Conservation (phyloP, 306 rosid genomes). For the Castanopsis chinensis region DNA sequence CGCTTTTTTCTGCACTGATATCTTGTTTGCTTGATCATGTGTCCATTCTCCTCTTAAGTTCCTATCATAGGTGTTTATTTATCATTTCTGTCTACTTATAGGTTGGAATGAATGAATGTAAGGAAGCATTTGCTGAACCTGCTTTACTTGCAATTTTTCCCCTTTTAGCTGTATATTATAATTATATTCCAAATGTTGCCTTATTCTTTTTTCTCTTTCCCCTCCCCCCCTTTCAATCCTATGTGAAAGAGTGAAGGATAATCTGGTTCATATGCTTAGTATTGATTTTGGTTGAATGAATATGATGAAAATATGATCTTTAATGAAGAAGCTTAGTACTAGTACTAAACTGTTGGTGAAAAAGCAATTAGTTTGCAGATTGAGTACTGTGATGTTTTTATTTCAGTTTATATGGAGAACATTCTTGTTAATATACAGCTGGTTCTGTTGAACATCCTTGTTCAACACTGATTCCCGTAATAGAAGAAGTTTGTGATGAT, state of each 20-base stretch:
- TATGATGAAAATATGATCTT: neutral
- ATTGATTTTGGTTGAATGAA: neutral
- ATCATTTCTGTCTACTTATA: slow-evolving; percentile 13
- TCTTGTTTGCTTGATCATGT: slow-evolving; percentile 28
- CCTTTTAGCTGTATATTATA: neutral
- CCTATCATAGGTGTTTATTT: slow-evolving; percentile 18
- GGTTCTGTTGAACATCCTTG: no score
- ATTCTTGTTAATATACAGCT: no score
- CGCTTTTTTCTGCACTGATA: neutral
- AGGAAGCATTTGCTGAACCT: slow-evolving; percentile 11
- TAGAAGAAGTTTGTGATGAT: no score
- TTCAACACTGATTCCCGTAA: no score
- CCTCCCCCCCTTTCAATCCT: neutral
- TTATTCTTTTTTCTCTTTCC: neutral
- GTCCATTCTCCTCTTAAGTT: slow-evolving; percentile 22
- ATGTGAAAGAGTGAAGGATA: neutral
- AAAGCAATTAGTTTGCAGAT: no score
- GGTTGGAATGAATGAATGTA: slow-evolving; percentile 24
- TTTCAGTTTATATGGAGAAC: no score
- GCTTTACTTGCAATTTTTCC: slow-evolving; percentile 11
- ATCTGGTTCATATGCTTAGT: no score
- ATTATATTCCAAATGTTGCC: neutral
- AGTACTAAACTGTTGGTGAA: no score
- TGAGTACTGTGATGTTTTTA: no score
- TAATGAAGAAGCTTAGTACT: no score